Evolutionary conservation across 1,284 basidiomycete species (phyloP).

Genomic region (Ceratobasidium sp.): DNA sequence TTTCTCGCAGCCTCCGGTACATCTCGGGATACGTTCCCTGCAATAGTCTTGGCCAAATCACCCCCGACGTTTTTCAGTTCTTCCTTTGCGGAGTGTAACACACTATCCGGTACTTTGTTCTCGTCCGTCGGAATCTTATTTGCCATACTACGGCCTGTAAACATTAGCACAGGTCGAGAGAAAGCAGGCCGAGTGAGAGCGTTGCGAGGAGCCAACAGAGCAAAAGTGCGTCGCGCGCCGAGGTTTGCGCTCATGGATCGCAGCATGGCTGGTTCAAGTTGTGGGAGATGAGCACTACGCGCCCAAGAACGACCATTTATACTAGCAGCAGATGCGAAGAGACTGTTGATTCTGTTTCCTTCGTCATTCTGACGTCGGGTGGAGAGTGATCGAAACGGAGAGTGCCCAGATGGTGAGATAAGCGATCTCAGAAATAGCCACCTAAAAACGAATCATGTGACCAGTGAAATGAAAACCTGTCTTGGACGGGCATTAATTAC

Average conservation of each 20-base stretch:
- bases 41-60: constrained; percentile 35
- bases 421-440: constrained; percentile 12
- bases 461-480: constrained; percentile 20
- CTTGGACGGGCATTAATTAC: constrained; percentile 33
- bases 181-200: constrained; percentile 18
- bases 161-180: constrained; percentile 13
- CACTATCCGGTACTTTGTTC: constrained; percentile 4
- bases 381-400: constrained; percentile 11
- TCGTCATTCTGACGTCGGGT: constrained; percentile 39
- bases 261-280: constrained; percentile 19
- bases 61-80: constrained; percentile 38
- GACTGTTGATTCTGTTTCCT: neutral
- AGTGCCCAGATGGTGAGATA: neutral
- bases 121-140: constrained; percentile 18
- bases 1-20: neutral
- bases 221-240: constrained; percentile 32
- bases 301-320: constrained; percentile 11
- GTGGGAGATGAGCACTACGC: neutral
- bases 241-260: constrained; percentile 37
- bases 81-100: constrained; percentile 22
- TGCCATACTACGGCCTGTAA: constrained; percentile 29
- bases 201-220: constrained; percentile 28
- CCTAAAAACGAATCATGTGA: neutral
- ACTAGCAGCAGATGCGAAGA: neutral
- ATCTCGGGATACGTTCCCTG: constrained; percentile 35